Percentiles rank a stretch among this genome's conserved stretches.
These are phyloP conservation scores for Setaria viridis DNA, from an alignment of 202 grass and related monocot genomes.

Conservation along the genomic window DNA sequence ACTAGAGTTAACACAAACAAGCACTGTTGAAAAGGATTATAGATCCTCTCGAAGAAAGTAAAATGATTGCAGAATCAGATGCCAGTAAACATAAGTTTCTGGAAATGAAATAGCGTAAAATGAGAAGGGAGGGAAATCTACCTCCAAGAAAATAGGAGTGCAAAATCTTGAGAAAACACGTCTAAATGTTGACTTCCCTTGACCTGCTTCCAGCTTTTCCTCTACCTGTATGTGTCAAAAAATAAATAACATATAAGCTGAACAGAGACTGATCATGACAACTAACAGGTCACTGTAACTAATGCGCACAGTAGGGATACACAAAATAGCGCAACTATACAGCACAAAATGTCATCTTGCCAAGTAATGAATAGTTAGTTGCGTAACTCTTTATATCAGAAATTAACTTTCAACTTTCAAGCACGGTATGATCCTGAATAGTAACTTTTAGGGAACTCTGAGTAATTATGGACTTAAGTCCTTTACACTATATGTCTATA, in stretches of 20 bases:
- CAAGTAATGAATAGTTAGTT: neutral
- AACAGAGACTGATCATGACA: neutral
- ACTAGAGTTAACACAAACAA: neutral
- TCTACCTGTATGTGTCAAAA: slow-evolving; percentile 60
- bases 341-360: neutral
- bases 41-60: neutral
- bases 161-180: slow-evolving; percentile 78
- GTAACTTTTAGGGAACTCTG: neutral
- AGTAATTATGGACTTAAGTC: neutral
- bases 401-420: neutral
- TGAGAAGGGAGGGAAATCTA: slow-evolving; percentile 14
- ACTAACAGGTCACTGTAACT: neutral
- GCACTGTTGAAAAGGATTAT: neutral
- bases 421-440: neutral
- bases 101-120: neutral
- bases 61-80: neutral
- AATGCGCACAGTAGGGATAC: neutral
- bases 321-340: neutral
- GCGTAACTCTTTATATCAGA: neutral
- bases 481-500: neutral
- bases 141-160: slow-evolving; percentile 87
- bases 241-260: neutral
- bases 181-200: slow-evolving; percentile 78
- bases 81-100: neutral
- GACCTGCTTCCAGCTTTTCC: slow-evolving; percentile 75